Evolutionary conservation across 2,329 filamentous ascomycete genomes (phyloP), one percentile per base, ranked within the genome.

Genomic region (Moelleriella libera): DNA sequence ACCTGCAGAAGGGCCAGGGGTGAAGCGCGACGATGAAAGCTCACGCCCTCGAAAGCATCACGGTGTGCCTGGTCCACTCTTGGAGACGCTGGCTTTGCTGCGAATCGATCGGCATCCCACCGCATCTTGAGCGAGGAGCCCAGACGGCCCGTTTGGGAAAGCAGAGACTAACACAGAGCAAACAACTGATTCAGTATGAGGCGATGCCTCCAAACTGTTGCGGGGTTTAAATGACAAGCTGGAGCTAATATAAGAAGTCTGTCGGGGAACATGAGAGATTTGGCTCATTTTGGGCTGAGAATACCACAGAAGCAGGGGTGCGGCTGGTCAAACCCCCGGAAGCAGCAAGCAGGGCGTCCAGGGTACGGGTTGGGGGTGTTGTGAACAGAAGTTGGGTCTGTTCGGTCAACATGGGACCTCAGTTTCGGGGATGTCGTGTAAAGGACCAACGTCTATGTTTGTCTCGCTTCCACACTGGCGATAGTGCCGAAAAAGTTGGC

Each of bases 251-350:
- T 45, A 40, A 41, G 11, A n/a, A 41, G 42, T 41, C 34, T 11
- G 45, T 41, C 45, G 30, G 39, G 44, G 31, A n/a, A 30, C 29
- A 42, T 28, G 40, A 48, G 40, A 41, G 39, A 45, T 46, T 47
- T 41, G 45, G 43, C n/a, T n/a, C n/a, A 51, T 47, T 49, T 47
- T 50, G 48, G 45, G 47, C 40, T n/a, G 44, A 39, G 40, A 46
- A 43, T 44, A 44, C 31, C 28, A 46, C 44, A 48, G 32, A 41
- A 29, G 46, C 48, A 43, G 45, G 47, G 47, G 43, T 46, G 12
- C 30, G 6, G 28, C 6, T 37, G 32, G 32, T 37, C 11, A 12
- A 32, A 45, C 12, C 14, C 34, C 49, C 41, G 21, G 21, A 29
- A 44, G 31, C 41, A 47, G 28, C 32, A 31, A 45, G 45, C 48